Base-by-base conservation (phyloP, 2,329 filamentous ascomycete species). In the Cercospora sp. region DNA sequence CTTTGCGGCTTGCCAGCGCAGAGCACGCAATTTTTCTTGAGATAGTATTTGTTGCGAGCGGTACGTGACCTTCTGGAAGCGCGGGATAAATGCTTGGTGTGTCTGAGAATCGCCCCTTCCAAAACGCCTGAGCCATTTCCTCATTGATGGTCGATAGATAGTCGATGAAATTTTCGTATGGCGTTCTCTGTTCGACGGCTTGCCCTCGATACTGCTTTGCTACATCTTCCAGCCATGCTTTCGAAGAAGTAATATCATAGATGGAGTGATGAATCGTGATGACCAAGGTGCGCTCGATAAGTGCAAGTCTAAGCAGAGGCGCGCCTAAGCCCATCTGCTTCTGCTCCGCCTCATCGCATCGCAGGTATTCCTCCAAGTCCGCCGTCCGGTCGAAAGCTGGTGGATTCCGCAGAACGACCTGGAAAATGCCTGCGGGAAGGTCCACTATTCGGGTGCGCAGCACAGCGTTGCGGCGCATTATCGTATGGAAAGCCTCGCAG, bases 271-370 rank as follows among this genome's bases (percentile, higher is more conserved):
- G 59, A n/a, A 61, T 61, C 13, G 59, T 42, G 31, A 36, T 16
- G 3, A 42, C 33, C 7, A 61, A 20, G 9, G 28, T 61, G 31
- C 59, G 33, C 12, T 61, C 33, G 23, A 61, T 23, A 28, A 61
- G 30, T 42, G 59, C 59, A 62, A 78, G 81, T 13, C 80, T 78
- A 65, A 79, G 77, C 20, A 67, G 60, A 2, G 65, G 65, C 18
- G 75, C 72, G 2, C 81, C 81, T 7, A 82, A 75, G n/a, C 78
- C 79, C 77, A 82, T 81, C 1, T 16, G 31, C 18, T 13, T 31
- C 58, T 31, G 23, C 31, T 60, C 28, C 30, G 16, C 30, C 58
- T 60, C 30, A 13, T 48, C 42, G 42, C 12, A 8, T 53, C 18
- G 20, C 13, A 23, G 48, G 26, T 58, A 31, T 20, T 58, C 26